Conservation (phyloP, 2,329 filamentous ascomycete species). For the Ceratocystis eucalypticola region DNA sequence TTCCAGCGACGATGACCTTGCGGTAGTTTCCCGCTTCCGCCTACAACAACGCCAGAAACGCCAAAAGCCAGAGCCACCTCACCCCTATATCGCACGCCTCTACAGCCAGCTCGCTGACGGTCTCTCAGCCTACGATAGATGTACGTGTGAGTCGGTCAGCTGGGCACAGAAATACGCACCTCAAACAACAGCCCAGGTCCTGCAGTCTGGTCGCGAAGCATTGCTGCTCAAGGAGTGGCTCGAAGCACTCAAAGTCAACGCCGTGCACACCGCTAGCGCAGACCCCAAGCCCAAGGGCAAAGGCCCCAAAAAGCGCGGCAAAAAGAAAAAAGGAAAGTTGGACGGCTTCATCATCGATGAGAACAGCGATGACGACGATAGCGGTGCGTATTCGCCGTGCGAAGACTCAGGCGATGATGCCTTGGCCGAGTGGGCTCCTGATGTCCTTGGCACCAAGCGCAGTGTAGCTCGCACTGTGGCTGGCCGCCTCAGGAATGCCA, state of each 20-base stretch:
- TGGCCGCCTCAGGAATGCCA: constrained; percentile 51
- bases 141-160: constrained; percentile 54
- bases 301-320: constrained; percentile 35
- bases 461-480: constrained; percentile 20
- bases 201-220: constrained; percentile 62
- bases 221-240: constrained; percentile 69
- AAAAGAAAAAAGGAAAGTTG: constrained; percentile 49
- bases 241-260: constrained; percentile 56
- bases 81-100: constrained; percentile 47
- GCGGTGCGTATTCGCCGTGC: background rate
- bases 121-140: constrained; percentile 68
- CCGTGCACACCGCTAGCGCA: constrained; percentile 51
- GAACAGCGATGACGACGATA: constrained; percentile 33
- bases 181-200: constrained; percentile 49
- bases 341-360: constrained; percentile 77
- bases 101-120: constrained; percentile 46
- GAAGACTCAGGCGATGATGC: constrained; percentile 41
- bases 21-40: background rate
- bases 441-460: constrained; percentile 2
- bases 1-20: constrained; percentile 29
- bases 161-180: constrained; percentile 88
- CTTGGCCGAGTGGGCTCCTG: constrained; percentile 12
- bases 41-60: background rate
- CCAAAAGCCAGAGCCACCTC: constrained; percentile 23
- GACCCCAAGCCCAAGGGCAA: constrained; percentile 22